Evolutionary conservation across 129 eudicot genomes (phyloP).

Genomic region (Escallonia herrerae): DNA sequence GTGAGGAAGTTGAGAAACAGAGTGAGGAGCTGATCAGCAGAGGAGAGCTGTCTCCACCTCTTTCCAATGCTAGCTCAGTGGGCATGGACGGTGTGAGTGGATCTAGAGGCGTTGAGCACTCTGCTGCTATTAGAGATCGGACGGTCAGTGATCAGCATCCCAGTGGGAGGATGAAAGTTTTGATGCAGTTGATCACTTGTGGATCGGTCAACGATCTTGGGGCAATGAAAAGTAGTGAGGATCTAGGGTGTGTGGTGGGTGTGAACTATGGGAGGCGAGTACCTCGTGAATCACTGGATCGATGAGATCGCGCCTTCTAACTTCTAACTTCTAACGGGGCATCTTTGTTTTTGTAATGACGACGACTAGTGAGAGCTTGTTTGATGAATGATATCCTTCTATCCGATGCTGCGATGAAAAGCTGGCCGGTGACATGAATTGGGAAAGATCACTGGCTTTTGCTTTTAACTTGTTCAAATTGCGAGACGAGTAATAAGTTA

Average conservation of each 20-base stretch:
- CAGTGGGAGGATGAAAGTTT: slow-evolving; percentile 35
- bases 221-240: background rate
- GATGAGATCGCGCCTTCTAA: background rate
- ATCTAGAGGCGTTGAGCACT: slow-evolving; percentile 15
- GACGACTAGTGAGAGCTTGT: too few species aligned
- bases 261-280: background rate
- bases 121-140: slow-evolving; percentile 10
- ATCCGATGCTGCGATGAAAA: too few species aligned
- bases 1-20: slow-evolving; percentile 4
- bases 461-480: too few species aligned
- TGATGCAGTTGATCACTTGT: slow-evolving; percentile 45
- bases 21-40: slow-evolving; percentile 24
- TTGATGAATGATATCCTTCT: too few species aligned
- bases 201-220: slow-evolving; percentile 16
- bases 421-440: too few species aligned
- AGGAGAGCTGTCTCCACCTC: slow-evolving; percentile 37
- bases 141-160: slow-evolving; percentile 18
- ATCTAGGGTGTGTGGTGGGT: background rate
- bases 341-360: too few species aligned
- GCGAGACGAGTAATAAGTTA: too few species aligned
- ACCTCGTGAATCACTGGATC: background rate
- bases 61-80: slow-evolving; percentile 41
- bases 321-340: too few species aligned
- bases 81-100: slow-evolving; percentile 17
- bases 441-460: too few species aligned